Percentiles rank a stretch among this genome's conserved stretches.
These are phyloP conservation scores for Monosporascus sp. DNA, from an alignment of 2,329 filamentous ascomycete species.

Conservation along the genomic window DNA sequence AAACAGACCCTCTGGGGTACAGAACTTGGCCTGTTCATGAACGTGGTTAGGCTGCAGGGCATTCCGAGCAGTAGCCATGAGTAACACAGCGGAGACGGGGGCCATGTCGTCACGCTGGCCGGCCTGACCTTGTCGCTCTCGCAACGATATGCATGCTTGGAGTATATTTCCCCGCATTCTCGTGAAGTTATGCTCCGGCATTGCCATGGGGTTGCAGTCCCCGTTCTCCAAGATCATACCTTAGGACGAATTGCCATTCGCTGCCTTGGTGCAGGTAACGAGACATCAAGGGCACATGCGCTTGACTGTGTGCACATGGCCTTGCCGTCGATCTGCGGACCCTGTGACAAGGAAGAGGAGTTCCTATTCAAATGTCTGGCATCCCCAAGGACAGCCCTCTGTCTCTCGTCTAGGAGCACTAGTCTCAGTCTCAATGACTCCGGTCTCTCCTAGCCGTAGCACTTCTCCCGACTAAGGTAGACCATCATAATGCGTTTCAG, in stretches of 20 bases:
- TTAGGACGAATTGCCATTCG: neutral
- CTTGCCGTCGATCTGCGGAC: neutral
- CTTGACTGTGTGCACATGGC: neutral
- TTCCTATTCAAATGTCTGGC: neutral
- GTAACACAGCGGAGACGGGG: too few relatives aligned
- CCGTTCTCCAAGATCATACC: neutral
- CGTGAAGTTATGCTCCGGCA: neutral
- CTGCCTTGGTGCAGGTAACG: neutral
- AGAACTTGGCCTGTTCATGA: too few relatives aligned
- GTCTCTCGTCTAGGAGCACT: neutral
- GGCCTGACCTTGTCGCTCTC: too few relatives aligned
- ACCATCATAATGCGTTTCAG: slow-evolving; percentile 8
- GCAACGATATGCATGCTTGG: neutral
- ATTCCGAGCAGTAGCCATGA: too few relatives aligned
- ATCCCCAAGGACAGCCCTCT: neutral
- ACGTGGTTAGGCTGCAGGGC: too few relatives aligned
- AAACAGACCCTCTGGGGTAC: too few relatives aligned
- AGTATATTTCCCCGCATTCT: neutral
- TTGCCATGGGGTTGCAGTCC: neutral
- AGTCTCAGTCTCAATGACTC: neutral
- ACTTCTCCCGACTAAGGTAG: neutral
- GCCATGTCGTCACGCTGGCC: too few relatives aligned
- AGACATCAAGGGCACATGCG: neutral
- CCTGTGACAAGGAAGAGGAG: neutral
- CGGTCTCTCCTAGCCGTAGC: neutral